phyloP scores from a whole-genome alignment of 2,329 filamentous ascomycete species.

The Cladorrhinum sp. region DNA sequence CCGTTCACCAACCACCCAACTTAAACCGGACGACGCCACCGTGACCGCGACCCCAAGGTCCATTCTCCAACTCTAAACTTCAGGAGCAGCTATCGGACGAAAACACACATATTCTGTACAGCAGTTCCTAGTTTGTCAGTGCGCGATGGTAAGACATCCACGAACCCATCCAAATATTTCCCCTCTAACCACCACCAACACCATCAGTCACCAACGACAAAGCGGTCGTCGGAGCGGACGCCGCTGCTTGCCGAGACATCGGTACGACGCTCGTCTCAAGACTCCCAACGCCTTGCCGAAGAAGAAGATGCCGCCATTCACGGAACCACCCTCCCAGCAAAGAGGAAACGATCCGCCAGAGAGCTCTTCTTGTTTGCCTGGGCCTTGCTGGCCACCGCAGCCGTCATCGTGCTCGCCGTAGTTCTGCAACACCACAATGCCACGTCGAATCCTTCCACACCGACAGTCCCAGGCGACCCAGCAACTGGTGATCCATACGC shows the following conservation, averaged over 20 bases:
- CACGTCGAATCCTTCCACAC: slow-evolving; percentile 36
- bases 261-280: slow-evolving; percentile 30
- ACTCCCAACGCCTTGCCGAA: slow-evolving; percentile 32
- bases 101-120: neutral
- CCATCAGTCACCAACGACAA: slow-evolving; percentile 35
- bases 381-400: slow-evolving; percentile 76
- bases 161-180: neutral
- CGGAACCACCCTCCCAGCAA: slow-evolving; percentile 15
- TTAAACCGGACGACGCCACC: slow-evolving; percentile 20
- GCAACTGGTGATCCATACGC: slow-evolving; percentile 31
- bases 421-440: slow-evolving; percentile 68
- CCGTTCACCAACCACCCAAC: slow-evolving; percentile 8
- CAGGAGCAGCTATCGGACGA: neutral
- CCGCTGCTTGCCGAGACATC: slow-evolving; percentile 40
- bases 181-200: neutral
- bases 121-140: neutral
- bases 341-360: slow-evolving; percentile 44
- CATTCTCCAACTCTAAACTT: neutral
- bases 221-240: slow-evolving; percentile 42
- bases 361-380: slow-evolving; percentile 77
- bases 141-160: slow-evolving; percentile 17
- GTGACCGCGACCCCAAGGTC: neutral
- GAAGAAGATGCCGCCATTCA: slow-evolving; percentile 35
- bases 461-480: slow-evolving; percentile 29
- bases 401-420: slow-evolving; percentile 77